These are phyloP conservation scores for Pyrenula aspistea DNA, from an alignment of 495 filamentous ascomycete species.

Conservation along the genomic window DNA sequence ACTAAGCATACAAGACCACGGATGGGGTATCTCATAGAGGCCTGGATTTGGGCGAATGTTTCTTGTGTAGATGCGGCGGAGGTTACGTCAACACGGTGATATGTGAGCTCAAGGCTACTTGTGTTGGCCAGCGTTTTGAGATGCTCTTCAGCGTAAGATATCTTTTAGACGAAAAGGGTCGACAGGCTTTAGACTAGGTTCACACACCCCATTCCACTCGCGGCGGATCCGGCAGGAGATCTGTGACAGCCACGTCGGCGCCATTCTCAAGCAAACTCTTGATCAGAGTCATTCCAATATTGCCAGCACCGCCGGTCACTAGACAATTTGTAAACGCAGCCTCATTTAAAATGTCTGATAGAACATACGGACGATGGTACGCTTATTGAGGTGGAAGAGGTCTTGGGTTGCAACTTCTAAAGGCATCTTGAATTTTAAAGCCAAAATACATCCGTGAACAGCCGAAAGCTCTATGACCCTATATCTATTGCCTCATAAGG, in stretches of 20 bases:
- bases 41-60: conserved; percentile 35
- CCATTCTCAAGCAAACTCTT: conserved; percentile 61
- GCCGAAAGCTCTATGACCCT: too few relatives aligned
- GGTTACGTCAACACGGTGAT: conserved; percentile 21
- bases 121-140: conserved; percentile 30
- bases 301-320: conserved; percentile 60
- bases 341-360: not conserved
- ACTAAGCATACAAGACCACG: conserved; percentile 75
- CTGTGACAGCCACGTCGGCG: conserved; percentile 49
- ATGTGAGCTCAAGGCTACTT: conserved; percentile 41
- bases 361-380: not conserved
- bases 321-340: not conserved
- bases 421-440: too few relatives aligned
- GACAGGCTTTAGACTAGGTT: not conserved
- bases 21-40: conserved; percentile 31
- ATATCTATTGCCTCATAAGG: too few relatives aligned
- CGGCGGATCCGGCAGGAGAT: conserved; percentile 40
- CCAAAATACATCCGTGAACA: too few relatives aligned
- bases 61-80: conserved; percentile 37
- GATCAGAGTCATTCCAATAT: conserved; percentile 47
- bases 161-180: conserved; percentile 12
- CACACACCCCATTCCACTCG: conserved; percentile 17
- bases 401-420: not conserved
- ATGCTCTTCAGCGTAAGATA: conserved; percentile 33
- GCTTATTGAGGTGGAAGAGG: not conserved